Evolutionary conservation across 768 basidiomycete species (phyloP), one percentile per base, ranked within the genome.

Genomic region (Lentinula edodes): DNA sequence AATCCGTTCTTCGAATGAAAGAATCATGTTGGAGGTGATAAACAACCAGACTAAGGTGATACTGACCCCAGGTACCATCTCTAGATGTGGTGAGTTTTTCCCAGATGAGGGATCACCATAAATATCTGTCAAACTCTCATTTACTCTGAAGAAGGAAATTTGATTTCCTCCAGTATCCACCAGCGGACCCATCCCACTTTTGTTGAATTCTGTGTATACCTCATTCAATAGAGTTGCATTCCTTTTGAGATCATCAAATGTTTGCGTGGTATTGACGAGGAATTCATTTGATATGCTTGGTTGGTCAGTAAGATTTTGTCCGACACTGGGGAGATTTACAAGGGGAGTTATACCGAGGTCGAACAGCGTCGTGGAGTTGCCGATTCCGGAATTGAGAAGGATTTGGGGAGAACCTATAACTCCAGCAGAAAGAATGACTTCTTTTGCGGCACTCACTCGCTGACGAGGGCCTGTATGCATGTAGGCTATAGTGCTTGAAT

Each of bases 371-470:
- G 41, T 51, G 16, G 39, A 0, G 36, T 67, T 53, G 20, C 59
- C 59, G 39, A 68, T 69, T 36, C 66, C 66, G 9, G 66, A 66
- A 2, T 50, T 43, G 16, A 66, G 48, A 13, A 60, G 65, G 43
- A 71, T 63, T 23, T 67, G 68, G 15, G 71, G 64, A 2, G 70
- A 72, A 2, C 69, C 69, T 41, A 71, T 65, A 0, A 69, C 52
- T 1, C 73, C 73, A 5, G 72, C 71, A 18, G 68, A 68, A 6
- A 68, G 63, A 41, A 67, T 67, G 34, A 73, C 65, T 63, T 70
- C 69, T 18, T 67, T 68, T 0, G 53, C n/a, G 1, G 69, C 69
- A 5, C 39, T 58, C 5, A 69, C 12, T 7, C 15, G 35, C 3
- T 23, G 15, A 13, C 35, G 23, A 32, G 50, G 23, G 39, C 55